Evolutionary conservation across 202 grass and related monocot genomes (phyloP).

Genomic region (Digitaria exilis): DNA sequence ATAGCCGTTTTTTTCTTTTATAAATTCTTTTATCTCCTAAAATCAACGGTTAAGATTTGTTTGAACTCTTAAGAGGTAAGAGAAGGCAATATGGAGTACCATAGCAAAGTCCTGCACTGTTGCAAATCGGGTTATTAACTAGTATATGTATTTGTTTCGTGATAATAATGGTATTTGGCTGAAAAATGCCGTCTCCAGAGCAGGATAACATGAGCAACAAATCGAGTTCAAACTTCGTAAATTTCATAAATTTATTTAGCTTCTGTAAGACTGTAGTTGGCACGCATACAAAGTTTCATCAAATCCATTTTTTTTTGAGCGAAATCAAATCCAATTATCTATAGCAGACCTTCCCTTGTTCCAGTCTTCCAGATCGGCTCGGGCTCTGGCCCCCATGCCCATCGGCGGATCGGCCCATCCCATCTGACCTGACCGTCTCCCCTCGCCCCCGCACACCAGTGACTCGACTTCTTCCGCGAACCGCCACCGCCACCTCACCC

Average conservation of each 20-base stretch:
- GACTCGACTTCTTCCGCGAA: not conserved
- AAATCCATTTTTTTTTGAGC: too few relatives aligned
- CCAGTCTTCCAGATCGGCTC: not conserved
- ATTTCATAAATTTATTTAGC: too few relatives aligned
- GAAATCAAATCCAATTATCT: too few relatives aligned
- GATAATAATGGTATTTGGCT: not conserved
- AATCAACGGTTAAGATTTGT: too few relatives aligned
- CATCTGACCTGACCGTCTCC: not conserved
- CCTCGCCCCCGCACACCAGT: not conserved
- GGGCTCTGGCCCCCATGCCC: not conserved
- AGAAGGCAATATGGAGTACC: too few relatives aligned
- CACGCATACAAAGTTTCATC: too few relatives aligned
- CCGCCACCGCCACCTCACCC: constrained; percentile 5
- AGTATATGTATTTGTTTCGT: not conserved
- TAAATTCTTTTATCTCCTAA: too few relatives aligned
- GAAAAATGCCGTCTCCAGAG: not conserved
- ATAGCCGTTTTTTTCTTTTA: too few relatives aligned
- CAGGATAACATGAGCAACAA: not conserved
- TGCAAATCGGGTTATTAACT: not conserved
- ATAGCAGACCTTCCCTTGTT: not conserved
- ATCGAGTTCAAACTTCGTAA: not conserved
- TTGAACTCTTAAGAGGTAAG: too few relatives aligned
- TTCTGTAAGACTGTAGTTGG: too few relatives aligned
- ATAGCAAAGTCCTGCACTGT: too few relatives aligned
- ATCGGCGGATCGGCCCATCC: not conserved